A percentile compares a stretch with the other conserved stretches of the same genome.
Evolutionary conservation across 805 yeast species (phyloP).

Genomic region (Debaryomyces castellii): DNA sequence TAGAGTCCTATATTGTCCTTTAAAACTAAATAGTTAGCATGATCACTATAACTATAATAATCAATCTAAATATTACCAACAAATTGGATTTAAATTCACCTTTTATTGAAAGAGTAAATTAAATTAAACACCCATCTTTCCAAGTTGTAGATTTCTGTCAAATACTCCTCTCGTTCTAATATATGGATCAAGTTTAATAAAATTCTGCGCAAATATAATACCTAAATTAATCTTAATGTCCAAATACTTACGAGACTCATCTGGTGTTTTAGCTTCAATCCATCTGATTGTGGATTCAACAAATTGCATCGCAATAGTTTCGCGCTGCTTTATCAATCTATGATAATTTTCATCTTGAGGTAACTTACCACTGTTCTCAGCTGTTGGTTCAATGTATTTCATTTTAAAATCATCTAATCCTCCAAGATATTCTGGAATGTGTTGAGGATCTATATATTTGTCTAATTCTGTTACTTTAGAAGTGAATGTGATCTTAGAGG

Average conservation of each 20-base stretch:
- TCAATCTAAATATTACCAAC: too few species aligned
- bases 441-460: constrained; percentile 52
- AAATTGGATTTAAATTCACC: too few species aligned
- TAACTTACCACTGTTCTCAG: neutral
- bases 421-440: constrained; percentile 67
- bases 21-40: too few species aligned
- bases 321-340: constrained; percentile 50
- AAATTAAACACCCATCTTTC: neutral
- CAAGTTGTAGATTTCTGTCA: constrained; percentile 52
- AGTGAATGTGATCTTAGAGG: constrained; percentile 81
- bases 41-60: too few species aligned
- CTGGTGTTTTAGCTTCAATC: constrained; percentile 63
- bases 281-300: constrained; percentile 70
- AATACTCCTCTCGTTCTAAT: constrained; percentile 74
- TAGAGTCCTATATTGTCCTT: too few species aligned
- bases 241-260: constrained; percentile 48
- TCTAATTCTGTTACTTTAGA: constrained; percentile 61
- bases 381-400: constrained; percentile 6
- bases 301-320: constrained; percentile 51
- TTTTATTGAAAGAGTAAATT: too few species aligned
- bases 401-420: constrained; percentile 47
- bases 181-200: constrained; percentile 73
- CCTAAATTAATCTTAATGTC: constrained; percentile 56
- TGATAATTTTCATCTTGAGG: constrained; percentile 31
- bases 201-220: constrained; percentile 57